Conservation (phyloP, 768 basidiomycete species). For the Mrakia hoshinonis region DNA sequence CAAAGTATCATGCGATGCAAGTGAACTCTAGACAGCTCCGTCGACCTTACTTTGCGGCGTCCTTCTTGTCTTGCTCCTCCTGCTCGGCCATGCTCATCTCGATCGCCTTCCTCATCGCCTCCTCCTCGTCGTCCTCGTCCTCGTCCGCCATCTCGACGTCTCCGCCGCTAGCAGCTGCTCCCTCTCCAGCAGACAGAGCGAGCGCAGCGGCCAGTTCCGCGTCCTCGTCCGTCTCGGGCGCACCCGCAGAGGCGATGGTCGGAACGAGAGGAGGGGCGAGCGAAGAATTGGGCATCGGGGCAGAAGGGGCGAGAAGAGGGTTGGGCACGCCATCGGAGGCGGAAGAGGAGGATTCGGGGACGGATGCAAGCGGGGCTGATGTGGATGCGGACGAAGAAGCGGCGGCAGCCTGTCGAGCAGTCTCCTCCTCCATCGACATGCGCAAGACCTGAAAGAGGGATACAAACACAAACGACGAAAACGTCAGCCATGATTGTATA, state of each 20-base stretch:
- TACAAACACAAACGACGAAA: background rate
- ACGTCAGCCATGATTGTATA: background rate
- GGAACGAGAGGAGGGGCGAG: constrained; percentile 24
- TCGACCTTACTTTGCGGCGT: constrained; percentile 4
- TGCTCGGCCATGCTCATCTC: constrained; percentile 67
- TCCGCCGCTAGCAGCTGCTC: constrained; percentile 31
- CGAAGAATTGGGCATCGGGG: constrained; percentile 29
- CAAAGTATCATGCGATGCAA: too few species aligned
- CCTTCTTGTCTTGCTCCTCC: constrained; percentile 34
- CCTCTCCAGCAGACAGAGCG: constrained; percentile 50
- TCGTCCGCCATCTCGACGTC: constrained; percentile 30
- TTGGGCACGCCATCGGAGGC: constrained; percentile 22
- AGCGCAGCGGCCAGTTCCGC: constrained; percentile 66
- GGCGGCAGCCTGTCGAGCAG: constrained; percentile 32
- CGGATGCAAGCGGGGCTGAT: constrained; percentile 31
- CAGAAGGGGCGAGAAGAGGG: constrained; percentile 37
- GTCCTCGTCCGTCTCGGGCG: constrained; percentile 42
- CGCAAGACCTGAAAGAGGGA: constrained; percentile 16
- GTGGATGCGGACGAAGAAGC: background rate
- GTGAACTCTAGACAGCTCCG: too few species aligned
- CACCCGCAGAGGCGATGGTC: background rate
- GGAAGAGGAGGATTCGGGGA: constrained; percentile 31
- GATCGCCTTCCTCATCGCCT: constrained; percentile 81
- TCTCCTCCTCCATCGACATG: constrained; percentile 30
- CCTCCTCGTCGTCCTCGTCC: constrained; percentile 54